Evolutionary conservation across 139 green algal species (phyloP), one percentile per base, ranked within the genome.

Genomic region (Raphidocelis subcapitata): DNA sequence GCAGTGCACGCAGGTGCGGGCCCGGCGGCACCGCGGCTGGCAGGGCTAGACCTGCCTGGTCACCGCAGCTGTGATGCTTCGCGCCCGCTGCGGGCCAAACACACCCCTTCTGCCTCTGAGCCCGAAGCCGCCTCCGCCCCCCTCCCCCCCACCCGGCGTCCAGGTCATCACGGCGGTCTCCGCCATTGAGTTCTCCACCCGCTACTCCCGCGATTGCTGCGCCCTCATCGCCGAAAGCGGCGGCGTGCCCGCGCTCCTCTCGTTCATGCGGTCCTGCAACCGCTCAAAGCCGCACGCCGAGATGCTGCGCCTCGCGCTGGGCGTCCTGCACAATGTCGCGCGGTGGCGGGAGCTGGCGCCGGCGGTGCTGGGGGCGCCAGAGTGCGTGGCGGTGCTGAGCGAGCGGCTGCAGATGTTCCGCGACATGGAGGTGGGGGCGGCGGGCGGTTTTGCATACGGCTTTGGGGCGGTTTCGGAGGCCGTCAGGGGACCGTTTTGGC

Each of bases 381-480:
- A 92, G 29, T 86, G 76, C 63, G 47, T 91, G 51, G 73, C 73
- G 1, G 75, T 88, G 32, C 77, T 95, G 24, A 87, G 70, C n/a
- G 90, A 93, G 77, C 67, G 78, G 8, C 60, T 93, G 78, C 89
- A 92, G 76, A 83, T 88, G 63, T 90, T 87, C 83, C 65, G 89
- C 1, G 89, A 93, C 52, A 83, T 72, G 12, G 82, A 86, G 78
- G 86, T 83, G 36, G 32, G 49, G 5, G 49, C 20, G 16, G 15
- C 16, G 51, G 12, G n/a, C n/a, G n/a, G n/a, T n/a, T n/a, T n/a
- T n/a, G n/a, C n/a, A n/a, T n/a, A n/a, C n/a, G n/a, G n/a, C n/a
- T n/a, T n/a, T n/a, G n/a, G n/a, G n/a, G n/a, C n/a, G 5, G 26
- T 66, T 47, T 29, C 41, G 16, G 23, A 24, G 56, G 16, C 29